phyloP scores from a whole-genome alignment of 192 early-diverging fungal species.

The Coemansia sp. region DNA sequence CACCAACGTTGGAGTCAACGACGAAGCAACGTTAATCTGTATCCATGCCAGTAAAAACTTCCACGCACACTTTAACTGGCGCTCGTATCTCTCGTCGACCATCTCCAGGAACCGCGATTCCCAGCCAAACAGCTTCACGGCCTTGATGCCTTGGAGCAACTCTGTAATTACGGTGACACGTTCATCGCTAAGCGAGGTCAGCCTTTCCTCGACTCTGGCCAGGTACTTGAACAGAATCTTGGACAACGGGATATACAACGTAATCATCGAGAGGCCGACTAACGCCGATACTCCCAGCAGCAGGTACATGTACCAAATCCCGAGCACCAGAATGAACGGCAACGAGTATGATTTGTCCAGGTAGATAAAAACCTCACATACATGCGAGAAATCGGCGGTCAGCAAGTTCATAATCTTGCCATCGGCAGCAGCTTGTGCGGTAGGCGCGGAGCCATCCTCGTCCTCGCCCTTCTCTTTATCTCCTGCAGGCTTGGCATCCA shows the following conservation, averaged over 20 bases:
- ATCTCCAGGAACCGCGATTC: conserved; percentile 70
- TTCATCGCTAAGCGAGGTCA: conserved; percentile 57
- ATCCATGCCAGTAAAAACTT: conserved; percentile 58
- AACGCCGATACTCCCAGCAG: conserved; percentile 78
- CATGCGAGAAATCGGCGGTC: conserved; percentile 64
- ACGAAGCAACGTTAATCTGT: conserved; percentile 56
- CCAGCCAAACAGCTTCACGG: conserved; percentile 91
- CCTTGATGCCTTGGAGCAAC: conserved; percentile 79
- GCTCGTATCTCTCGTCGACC: conserved; percentile 64
- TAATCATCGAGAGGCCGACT: conserved; percentile 67
- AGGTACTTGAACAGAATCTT: conserved; percentile 56
- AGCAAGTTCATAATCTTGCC: conserved; percentile 71
- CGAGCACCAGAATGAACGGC: conserved; percentile 66
- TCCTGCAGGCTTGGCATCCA: conserved; percentile 25
- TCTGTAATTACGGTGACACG: conserved; percentile 76
- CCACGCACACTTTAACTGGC: conserved; percentile 63
- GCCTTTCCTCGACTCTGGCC: conserved; percentile 31
- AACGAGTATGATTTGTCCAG: conserved; percentile 60
- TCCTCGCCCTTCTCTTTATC: conserved; percentile 6
- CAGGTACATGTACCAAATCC: conserved; percentile 65
- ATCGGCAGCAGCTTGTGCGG: conserved; percentile 35
- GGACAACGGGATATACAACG: conserved; percentile 61
- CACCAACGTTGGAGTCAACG: conserved; percentile 65
- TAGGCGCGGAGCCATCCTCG: conserved; percentile 24
- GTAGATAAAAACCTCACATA: conserved; percentile 57